phyloP scores from a whole-genome alignment of 75 land plant genomes.

The Adiantum capillusveneris region DNA sequence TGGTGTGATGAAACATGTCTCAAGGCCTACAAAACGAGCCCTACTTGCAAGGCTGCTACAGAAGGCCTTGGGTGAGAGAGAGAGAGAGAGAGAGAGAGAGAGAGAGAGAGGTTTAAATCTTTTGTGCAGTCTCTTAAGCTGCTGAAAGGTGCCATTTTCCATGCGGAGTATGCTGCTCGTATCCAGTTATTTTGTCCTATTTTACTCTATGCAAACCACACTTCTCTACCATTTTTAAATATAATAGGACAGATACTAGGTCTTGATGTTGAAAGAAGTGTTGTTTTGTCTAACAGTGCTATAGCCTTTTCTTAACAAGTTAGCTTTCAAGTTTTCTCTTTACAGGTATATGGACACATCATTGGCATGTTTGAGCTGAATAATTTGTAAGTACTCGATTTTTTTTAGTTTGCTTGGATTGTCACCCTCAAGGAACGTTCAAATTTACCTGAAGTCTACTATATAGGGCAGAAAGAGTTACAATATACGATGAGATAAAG shows the following conservation, averaged over 20 bases:
- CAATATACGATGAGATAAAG: no score
- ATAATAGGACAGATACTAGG: no score
- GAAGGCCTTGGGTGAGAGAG: background rate
- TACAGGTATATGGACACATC: conserved; percentile 87
- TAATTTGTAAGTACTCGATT: conserved; percentile 66
- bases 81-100: conserved; percentile 5
- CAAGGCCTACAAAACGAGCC: background rate
- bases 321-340: conserved; percentile 61
- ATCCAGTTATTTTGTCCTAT: conserved; percentile 42
- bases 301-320: no score
- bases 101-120: background rate
- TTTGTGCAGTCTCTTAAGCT: conserved; percentile 69
- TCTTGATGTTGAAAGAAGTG: no score
- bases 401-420: no score
- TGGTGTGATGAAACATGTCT: no score
- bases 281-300: no score
- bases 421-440: no score
- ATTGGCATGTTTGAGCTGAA: conserved; percentile 99
- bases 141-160: conserved; percentile 81
- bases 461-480: no score
- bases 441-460: no score
- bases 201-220: background rate
- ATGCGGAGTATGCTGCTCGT: conserved; percentile 74
- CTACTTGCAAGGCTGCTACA: background rate
- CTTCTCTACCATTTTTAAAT: background rate